Evolutionary conservation across 2,329 filamentous ascomycete genomes (phyloP).

Genomic region (Lojkania enalia): DNA sequence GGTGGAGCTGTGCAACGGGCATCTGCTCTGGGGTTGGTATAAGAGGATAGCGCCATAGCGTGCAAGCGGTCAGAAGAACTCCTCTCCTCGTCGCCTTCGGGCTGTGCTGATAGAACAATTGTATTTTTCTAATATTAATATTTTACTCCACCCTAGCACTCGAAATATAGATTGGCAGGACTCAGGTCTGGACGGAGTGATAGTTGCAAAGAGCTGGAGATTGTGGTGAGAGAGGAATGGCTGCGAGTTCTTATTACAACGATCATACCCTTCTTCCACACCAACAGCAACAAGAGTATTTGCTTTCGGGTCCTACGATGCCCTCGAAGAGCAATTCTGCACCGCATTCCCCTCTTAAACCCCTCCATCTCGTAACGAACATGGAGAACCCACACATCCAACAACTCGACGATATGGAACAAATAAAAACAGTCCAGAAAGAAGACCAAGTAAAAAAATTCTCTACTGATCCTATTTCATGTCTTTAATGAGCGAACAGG

Average conservation of each 20-base stretch:
- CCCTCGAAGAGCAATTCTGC: constrained; percentile 4
- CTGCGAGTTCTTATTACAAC: constrained; percentile 20
- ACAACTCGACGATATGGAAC: constrained; percentile 21
- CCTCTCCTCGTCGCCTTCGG: too few relatives aligned
- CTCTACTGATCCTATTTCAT: neutral
- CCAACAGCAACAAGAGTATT: constrained; percentile 16
- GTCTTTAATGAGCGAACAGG: constrained; percentile 14
- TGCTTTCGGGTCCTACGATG: constrained; percentile 9
- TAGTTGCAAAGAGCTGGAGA: neutral
- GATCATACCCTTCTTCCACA: neutral
- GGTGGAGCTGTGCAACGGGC: too few relatives aligned
- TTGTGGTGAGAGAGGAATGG: constrained; percentile 12
- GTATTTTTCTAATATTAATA: too few relatives aligned
- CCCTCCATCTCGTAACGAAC: constrained; percentile 16
- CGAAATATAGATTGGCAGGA: too few relatives aligned
- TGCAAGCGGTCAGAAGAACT: neutral
- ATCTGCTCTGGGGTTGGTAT: too few relatives aligned
- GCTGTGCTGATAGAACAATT: too few relatives aligned
- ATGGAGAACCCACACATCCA: constrained; percentile 12
- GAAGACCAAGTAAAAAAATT: constrained; percentile 25
- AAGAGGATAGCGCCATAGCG: too few relatives aligned
- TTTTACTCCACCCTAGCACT: too few relatives aligned
- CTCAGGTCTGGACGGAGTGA: neutral
- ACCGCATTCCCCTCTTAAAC: constrained; percentile 18
- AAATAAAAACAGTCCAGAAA: constrained; percentile 18